phyloP scores from a whole-genome alignment of 108 stramenopile species.

The Fistulifera solaris region DNA sequence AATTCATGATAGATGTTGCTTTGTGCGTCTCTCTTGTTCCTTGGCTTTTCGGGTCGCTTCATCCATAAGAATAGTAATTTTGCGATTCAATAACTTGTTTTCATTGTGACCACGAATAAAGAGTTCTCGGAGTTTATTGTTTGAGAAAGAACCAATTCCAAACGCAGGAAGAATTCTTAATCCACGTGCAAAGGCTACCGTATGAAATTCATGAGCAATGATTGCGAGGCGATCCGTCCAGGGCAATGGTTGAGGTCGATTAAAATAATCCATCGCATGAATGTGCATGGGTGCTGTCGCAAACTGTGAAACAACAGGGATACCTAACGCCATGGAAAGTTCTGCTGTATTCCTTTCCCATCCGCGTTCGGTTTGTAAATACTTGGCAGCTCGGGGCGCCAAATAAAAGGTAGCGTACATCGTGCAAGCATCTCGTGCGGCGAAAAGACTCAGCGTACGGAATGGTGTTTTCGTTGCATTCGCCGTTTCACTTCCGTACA shows the following conservation, averaged over 20 bases:
- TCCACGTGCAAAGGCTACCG: constrained; percentile 24
- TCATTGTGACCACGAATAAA: constrained; percentile 24
- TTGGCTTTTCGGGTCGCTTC: too few species aligned
- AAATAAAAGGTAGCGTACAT: constrained; percentile 28
- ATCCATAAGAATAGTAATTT: background rate
- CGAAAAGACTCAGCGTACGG: constrained; percentile 16
- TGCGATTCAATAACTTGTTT: background rate
- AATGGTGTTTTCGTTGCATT: constrained; percentile 11
- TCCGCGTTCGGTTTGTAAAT: constrained; percentile 10
- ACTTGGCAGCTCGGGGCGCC: constrained; percentile 17
- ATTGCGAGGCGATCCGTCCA: constrained; percentile 12
- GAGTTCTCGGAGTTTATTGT: constrained; percentile 31
- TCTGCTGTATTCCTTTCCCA: constrained; percentile 13
- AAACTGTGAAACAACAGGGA: constrained; percentile 21
- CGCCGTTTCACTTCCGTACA: background rate
- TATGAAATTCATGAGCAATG: constrained; percentile 15
- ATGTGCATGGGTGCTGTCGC: constrained; percentile 26
- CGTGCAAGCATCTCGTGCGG: constrained; percentile 20
- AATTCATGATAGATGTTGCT: too few species aligned
- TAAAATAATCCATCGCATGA: constrained; percentile 27
- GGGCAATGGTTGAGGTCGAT: too few species aligned
- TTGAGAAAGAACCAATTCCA: constrained; percentile 37
- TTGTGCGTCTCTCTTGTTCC: too few species aligned
- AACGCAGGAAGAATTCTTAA: constrained; percentile 34
- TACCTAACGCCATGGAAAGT: constrained; percentile 17